Evolutionary conservation across 306 rosid species (phyloP).

Genomic region (Dryas drummondii): DNA sequence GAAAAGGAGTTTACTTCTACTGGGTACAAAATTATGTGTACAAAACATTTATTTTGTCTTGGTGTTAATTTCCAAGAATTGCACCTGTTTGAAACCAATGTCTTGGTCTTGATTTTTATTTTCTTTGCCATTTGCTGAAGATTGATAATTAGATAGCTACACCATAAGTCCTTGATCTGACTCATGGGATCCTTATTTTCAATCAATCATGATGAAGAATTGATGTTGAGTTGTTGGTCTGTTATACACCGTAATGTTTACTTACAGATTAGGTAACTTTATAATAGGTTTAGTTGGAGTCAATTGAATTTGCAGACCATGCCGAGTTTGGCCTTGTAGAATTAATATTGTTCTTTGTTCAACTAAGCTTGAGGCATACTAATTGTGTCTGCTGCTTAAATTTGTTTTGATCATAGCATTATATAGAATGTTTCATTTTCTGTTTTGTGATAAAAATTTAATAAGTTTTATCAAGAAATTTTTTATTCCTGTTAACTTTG

Average conservation of each 20-base stretch:
- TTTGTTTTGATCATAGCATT: background rate
- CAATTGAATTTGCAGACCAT: constrained; percentile 1
- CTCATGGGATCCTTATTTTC: background rate
- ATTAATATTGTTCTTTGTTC: background rate
- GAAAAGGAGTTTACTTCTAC: too few relatives aligned
- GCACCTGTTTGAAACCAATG: background rate
- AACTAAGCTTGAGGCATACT: constrained; percentile 4
- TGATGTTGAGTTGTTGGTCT: background rate
- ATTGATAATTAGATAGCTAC: background rate
- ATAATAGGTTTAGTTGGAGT: background rate
- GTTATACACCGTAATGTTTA: constrained; percentile 2
- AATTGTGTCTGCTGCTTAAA: background rate
- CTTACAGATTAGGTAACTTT: background rate
- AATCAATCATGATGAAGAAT: constrained; percentile 1
- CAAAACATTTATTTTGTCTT: too few relatives aligned
- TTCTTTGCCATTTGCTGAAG: background rate
- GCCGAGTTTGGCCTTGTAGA: constrained; percentile 1
- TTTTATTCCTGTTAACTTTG: background rate
- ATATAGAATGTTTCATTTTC: background rate
- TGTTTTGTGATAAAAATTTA: too few relatives aligned
- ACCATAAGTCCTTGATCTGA: constrained; percentile 8
- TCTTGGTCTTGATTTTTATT: background rate
- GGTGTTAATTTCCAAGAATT: background rate
- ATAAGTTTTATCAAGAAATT: background rate
- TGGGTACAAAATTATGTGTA: too few relatives aligned